A percentile compares a stretch with the other conserved stretches of the same genome.
These are phyloP conservation scores for Tulasnella sp. DNA, from an alignment of 768 basidiomycete species.

Conservation along the genomic window DNA sequence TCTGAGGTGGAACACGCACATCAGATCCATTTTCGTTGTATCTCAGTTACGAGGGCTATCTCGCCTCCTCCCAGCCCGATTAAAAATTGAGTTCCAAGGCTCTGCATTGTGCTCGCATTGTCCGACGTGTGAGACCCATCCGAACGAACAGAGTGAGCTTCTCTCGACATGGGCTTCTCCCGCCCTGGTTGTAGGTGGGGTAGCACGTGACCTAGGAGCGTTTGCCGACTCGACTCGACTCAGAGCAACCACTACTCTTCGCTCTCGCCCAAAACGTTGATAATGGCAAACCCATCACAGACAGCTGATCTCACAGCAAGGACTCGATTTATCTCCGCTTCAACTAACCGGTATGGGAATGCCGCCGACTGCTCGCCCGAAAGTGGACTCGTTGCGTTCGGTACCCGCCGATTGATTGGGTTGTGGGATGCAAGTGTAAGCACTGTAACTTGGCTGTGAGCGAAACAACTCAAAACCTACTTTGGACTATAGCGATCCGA, in stretches of 20 bases:
- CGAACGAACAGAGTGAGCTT: neutral
- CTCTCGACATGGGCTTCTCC: neutral
- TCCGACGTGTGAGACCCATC: neutral
- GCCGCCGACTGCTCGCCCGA: constrained; percentile 26
- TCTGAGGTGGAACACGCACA: neutral
- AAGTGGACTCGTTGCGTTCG: constrained; percentile 40
- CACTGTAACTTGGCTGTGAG: neutral
- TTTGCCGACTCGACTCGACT: neutral
- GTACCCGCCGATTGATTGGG: constrained; percentile 42
- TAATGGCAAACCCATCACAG: neutral
- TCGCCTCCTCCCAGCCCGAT: neutral
- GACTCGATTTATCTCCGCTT: constrained; percentile 33
- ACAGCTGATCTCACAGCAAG: neutral
- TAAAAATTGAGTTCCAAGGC: neutral
- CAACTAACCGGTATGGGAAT: constrained; percentile 36
- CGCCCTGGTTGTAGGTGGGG: neutral
- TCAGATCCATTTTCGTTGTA: neutral
- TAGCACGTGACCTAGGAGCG: neutral
- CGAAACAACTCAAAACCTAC: constrained; percentile 1
- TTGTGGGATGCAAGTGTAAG: constrained; percentile 48
- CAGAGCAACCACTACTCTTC: neutral
- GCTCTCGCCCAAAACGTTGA: neutral
- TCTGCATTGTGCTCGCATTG: neutral
- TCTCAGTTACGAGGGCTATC: neutral
- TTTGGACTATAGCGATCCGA: constrained; percentile 29